These are phyloP conservation scores for Paraconiothyrium brasiliense DNA, from an alignment of 2,329 filamentous ascomycete species.

Conservation along the genomic window DNA sequence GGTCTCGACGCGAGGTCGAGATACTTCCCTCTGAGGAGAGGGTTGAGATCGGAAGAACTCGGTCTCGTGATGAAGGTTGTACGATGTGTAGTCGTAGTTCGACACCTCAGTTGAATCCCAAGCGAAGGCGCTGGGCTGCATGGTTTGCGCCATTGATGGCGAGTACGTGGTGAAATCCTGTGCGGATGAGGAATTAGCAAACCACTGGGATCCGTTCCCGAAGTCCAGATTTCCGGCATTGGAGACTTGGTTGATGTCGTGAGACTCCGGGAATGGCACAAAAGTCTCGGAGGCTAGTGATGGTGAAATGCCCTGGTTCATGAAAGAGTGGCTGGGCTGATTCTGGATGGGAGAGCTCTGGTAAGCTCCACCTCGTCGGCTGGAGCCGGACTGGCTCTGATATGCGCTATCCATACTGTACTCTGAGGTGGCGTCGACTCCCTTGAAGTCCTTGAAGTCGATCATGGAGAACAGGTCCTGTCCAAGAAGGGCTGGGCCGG, in stretches of 20 bases:
- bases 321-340: slow-evolving; percentile 45
- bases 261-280: slow-evolving; percentile 40
- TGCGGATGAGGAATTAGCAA: slow-evolving; percentile 50
- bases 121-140: slow-evolving; percentile 8
- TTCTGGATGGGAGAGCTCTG: slow-evolving; percentile 22
- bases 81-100: slow-evolving; percentile 2
- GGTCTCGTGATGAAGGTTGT: slow-evolving; percentile 10
- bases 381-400: slow-evolving; percentile 51
- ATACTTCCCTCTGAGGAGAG: slow-evolving; percentile 5
- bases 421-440: slow-evolving; percentile 48
- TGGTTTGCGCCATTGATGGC: slow-evolving; percentile 7
- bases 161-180: slow-evolving; percentile 47
- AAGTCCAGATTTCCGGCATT: slow-evolving; percentile 42
- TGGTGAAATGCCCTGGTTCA: slow-evolving; percentile 47
- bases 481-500: slow-evolving; percentile 42
- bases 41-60: slow-evolving; percentile 9
- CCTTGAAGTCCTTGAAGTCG: slow-evolving; percentile 47
- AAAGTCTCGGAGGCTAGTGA: slow-evolving; percentile 49
- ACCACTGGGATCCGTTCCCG: slow-evolving; percentile 42
- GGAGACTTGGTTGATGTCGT: slow-evolving; percentile 47
- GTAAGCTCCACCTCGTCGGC: slow-evolving; percentile 42
- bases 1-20: slow-evolving; percentile 11
- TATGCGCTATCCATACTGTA: slow-evolving; percentile 56
- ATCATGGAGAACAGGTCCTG: slow-evolving; percentile 47
- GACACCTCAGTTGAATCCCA: slow-evolving; percentile 8